phyloP scores from a whole-genome alignment of 495 filamentous ascomycete genomes.

The Aspergillus bridgeri region DNA sequence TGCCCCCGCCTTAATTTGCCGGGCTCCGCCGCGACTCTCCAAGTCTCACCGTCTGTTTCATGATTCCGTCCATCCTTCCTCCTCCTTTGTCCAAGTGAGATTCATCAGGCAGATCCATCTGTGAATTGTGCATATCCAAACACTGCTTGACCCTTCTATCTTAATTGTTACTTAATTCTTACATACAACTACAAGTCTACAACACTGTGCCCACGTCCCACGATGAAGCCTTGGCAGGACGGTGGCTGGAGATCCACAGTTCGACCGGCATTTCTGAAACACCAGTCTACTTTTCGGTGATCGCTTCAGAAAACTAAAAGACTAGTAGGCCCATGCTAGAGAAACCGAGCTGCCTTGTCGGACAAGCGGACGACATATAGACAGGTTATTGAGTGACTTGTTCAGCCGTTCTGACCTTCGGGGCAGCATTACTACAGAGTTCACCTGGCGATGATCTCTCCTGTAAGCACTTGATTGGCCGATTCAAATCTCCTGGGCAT shows the following conservation, averaged over 20 bases:
- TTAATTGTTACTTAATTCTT: no score
- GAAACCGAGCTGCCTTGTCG: not conserved
- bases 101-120: not conserved
- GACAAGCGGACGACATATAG: not conserved
- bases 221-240: not conserved
- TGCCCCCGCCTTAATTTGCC: not conserved
- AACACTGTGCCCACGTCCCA: not conserved
- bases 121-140: not conserved
- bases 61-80: no score
- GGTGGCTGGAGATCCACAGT: not conserved
- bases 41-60: not conserved
- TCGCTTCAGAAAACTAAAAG: not conserved
- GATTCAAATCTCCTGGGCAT: not conserved
- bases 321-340: no score
- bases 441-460: not conserved
- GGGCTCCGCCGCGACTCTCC: not conserved
- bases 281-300: not conserved
- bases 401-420: not conserved
- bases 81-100: not conserved
- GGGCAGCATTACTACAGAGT: not conserved
- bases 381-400: not conserved
- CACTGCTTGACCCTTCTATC: not conserved
- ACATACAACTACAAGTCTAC: no score
- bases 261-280: constrained; percentile 1
- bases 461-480: not conserved